Conservation (phyloP, 768 basidiomycete genomes). For the Rossbeevera mucosa region DNA sequence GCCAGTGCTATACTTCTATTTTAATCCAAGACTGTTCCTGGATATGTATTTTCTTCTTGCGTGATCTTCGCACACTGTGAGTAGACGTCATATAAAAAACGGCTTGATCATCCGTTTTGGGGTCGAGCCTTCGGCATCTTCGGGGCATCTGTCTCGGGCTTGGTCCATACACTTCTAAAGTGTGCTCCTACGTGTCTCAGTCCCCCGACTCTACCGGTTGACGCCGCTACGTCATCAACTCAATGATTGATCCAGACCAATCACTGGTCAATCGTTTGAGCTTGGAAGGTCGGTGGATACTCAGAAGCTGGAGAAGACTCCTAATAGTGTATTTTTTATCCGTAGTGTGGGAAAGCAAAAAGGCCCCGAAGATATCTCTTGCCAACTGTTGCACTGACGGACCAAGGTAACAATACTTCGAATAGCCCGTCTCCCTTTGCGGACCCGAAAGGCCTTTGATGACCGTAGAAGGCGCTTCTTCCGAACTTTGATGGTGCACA, state of each 20-base stretch:
- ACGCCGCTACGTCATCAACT: not conserved
- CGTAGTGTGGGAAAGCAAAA: not conserved
- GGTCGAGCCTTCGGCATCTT: not conserved
- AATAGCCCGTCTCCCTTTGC: not conserved
- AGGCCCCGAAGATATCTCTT: not conserved
- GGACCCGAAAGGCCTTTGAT: not conserved
- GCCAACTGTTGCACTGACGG: not conserved
- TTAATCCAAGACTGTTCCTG: not conserved
- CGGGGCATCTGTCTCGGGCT: not conserved
- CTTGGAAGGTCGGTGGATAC: not conserved
- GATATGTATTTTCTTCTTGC: not conserved
- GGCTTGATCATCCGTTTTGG: not conserved
- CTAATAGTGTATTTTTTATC: not conserved
- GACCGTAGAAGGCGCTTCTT: not conserved
- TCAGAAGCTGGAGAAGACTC: not conserved
- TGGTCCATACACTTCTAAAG: not conserved
- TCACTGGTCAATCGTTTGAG: not conserved
- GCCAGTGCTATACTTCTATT: not conserved
- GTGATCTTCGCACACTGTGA: not conserved
- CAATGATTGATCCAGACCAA: conserved; percentile 4
- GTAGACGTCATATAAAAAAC: not conserved
- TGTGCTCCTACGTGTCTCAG: not conserved
- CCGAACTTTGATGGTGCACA: not conserved
- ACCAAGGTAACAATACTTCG: not conserved
- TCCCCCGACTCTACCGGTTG: not conserved